A percentile compares a stretch with the other conserved stretches of the same genome.
Evolutionary conservation across 305 asterid genomes (phyloP).

Genomic region (Fraxinus paxiana): DNA sequence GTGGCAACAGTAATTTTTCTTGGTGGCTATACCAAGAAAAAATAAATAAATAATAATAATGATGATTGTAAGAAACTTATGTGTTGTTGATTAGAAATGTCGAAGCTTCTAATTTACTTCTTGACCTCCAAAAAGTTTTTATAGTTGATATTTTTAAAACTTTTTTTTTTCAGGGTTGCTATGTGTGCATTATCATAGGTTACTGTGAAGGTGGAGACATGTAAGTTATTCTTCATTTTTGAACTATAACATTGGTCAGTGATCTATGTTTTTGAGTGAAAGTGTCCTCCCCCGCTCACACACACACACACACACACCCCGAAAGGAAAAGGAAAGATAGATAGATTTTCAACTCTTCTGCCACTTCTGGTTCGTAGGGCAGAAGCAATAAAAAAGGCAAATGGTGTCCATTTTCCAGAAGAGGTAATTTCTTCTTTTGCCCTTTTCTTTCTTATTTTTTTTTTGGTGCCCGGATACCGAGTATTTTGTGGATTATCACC

Average conservation of each 20-base stretch:
- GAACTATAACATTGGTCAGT: not conserved
- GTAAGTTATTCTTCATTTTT: slow-evolving; percentile 41
- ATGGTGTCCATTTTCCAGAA: slow-evolving; percentile 66
- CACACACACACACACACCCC: not conserved
- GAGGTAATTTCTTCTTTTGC: slow-evolving; percentile 51
- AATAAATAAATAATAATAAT: not conserved
- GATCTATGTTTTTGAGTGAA: slow-evolving; percentile 4
- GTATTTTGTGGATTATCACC: not conserved
- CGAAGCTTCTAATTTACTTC: not conserved
- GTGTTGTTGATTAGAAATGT: not conserved
- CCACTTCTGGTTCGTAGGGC: slow-evolving; percentile 55
- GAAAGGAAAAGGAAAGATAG: not conserved
- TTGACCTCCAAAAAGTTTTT: slow-evolving; percentile 6
- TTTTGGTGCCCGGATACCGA: not conserved
- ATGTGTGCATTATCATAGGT: slow-evolving; percentile 84
- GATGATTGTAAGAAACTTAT: not conserved
- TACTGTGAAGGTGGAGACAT: slow-evolving; percentile 98
- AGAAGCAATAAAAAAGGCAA: slow-evolving; percentile 71
- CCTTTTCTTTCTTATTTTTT: not conserved
- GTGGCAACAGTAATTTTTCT: slow-evolving; percentile 2
- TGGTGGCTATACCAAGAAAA: not conserved
- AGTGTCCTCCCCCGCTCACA: not conserved
- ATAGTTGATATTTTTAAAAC: slow-evolving; percentile 20
- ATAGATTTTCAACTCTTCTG: slow-evolving; percentile 21
- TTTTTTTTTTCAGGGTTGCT: slow-evolving; percentile 71